Percentiles rank a stretch among this genome's conserved stretches.
These are phyloP conservation scores for Phytomonas sp. DNA, from an alignment of 208 protist genomes.

Conservation along the genomic window DNA sequence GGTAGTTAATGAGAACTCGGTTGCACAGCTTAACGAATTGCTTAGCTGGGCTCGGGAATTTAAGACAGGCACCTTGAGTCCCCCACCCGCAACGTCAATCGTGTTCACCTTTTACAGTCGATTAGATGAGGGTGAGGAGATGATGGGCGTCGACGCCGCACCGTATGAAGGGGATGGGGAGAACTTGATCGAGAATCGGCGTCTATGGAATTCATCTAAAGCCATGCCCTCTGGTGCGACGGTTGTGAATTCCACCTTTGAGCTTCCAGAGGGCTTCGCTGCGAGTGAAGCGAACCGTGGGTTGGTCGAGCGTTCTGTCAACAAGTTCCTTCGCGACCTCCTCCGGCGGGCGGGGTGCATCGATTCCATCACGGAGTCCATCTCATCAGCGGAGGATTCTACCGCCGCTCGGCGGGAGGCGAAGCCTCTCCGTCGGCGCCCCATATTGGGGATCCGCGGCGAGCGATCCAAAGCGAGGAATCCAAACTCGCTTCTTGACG, in stretches of 20 bases:
- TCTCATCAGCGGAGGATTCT: conserved; percentile 72
- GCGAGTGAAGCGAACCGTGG: conserved; percentile 71
- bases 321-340: conserved; percentile 86
- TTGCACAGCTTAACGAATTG: conserved; percentile 88
- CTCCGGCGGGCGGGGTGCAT: conserved; percentile 79
- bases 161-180: background rate
- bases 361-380: conserved; percentile 65
- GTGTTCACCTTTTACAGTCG: conserved; percentile 78
- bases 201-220: conserved; percentile 15
- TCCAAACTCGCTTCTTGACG: conserved; percentile 71
- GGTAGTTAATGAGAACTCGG: conserved; percentile 69
- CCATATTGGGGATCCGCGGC: background rate
- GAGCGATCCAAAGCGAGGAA: conserved; percentile 12
- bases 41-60: conserved; percentile 86
- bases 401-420: conserved; percentile 65
- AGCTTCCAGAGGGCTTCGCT: conserved; percentile 66
- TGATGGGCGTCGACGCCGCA: background rate
- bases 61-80: conserved; percentile 56
- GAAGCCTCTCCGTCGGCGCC: conserved; percentile 62
- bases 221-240: conserved; percentile 10
- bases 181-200: conserved; percentile 1
- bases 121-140: conserved; percentile 26
- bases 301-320: conserved; percentile 72
- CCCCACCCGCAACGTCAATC: conserved; percentile 69
- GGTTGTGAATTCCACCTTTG: conserved; percentile 65